Conservation (phyloP, 129 eudicot species). For the Chrysanthemum lavandulifolium region DNA sequence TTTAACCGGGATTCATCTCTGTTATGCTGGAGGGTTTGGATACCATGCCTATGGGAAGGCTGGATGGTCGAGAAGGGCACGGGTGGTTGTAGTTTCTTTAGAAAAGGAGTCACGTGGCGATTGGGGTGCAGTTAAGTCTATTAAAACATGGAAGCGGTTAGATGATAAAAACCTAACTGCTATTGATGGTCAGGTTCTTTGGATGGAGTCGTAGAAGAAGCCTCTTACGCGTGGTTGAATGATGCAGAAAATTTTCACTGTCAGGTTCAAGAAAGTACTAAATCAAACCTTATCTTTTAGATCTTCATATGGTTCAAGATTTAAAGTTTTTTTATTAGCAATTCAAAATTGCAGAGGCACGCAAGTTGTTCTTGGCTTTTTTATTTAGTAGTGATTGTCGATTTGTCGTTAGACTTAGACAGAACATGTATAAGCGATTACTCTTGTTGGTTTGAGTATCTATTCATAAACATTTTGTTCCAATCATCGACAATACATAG, state of each 20-base stretch:
- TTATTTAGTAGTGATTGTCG: no score
- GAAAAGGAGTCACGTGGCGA: constrained; percentile 47
- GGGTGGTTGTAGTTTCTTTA: constrained; percentile 65
- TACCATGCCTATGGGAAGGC: constrained; percentile 96
- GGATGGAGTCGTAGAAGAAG: constrained; percentile 47
- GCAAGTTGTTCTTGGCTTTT: neutral
- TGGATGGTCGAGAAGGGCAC: constrained; percentile 92
- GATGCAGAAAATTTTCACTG: neutral
- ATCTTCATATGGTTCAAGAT: constrained; percentile 1
- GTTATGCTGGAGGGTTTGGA: constrained; percentile 95
- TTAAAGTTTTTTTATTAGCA: neutral
- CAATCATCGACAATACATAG: no score
- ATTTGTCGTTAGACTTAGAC: no score
- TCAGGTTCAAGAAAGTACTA: no score
- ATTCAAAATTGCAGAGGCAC: neutral
- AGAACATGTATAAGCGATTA: no score
- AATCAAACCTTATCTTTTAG: no score
- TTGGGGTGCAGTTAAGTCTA: constrained; percentile 82
- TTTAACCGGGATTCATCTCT: constrained; percentile 58
- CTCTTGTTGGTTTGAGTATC: no score
- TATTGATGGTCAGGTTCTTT: constrained; percentile 72
- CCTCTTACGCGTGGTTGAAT: constrained; percentile 14
- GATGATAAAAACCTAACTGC: constrained; percentile 64
- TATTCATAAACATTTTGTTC: no score
- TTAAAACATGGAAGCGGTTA: constrained; percentile 78